Evolutionary conservation across 352 stramenopile species (phyloP).

Genomic region (Pythium folliculosum): DNA sequence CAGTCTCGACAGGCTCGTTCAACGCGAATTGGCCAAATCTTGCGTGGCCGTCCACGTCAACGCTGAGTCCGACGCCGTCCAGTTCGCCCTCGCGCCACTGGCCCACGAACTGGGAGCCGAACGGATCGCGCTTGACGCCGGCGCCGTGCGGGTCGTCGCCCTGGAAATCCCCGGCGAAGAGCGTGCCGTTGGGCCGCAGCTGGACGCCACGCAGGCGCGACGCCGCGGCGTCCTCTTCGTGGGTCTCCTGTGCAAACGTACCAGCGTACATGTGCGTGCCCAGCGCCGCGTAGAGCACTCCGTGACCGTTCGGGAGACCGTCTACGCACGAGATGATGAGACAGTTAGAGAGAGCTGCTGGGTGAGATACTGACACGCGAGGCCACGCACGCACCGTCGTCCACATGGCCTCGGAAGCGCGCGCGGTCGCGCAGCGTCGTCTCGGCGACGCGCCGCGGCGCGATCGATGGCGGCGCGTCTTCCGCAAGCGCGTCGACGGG

Average conservation of each 20-base stretch:
- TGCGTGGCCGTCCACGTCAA: conserved; percentile 37
- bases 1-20: conserved; percentile 14
- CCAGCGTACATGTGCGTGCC: conserved; percentile 41
- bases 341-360: too few relatives aligned
- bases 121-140: conserved; percentile 44
- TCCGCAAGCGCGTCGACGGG: too few relatives aligned
- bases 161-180: conserved; percentile 43
- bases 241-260: conserved; percentile 17
- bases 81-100: conserved; percentile 43
- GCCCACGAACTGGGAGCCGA: conserved; percentile 46
- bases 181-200: conserved; percentile 38
- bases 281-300: conserved; percentile 39
- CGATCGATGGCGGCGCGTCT: too few relatives aligned
- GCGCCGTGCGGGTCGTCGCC: conserved; percentile 34
- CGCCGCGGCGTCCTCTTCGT: conserved; percentile 29
- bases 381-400: conserved; percentile 16
- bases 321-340: not conserved
- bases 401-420: conserved; percentile 8
- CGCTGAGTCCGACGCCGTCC: conserved; percentile 40
- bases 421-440: conserved; percentile 7
- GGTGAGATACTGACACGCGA: too few relatives aligned
- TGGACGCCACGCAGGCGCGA: conserved; percentile 43
- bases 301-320: conserved; percentile 37
- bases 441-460: not conserved
- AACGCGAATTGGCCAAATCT: conserved; percentile 29